Percentiles rank a stretch among this genome's conserved stretches.
phyloP scores from a whole-genome alignment of 2,329 filamentous ascomycete genomes.

The Aspergillus brasiliensis region DNA sequence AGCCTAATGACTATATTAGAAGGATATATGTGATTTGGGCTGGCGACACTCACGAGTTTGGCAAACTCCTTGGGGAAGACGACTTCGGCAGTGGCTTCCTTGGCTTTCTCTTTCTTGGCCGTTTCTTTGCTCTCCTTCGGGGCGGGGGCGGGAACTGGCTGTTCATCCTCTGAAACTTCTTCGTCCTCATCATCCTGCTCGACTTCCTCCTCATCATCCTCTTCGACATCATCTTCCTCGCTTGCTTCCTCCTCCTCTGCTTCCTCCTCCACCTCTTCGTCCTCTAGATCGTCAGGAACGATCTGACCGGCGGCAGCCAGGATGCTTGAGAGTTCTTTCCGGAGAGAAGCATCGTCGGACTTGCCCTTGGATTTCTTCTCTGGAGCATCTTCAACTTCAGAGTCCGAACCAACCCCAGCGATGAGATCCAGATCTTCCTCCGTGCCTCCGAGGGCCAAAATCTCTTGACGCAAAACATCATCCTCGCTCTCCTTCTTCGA shows the following conservation, averaged over 20 bases:
- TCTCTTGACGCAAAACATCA: conserved; percentile 45
- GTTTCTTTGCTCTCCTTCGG: conserved; percentile 26
- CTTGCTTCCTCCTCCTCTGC: conserved; percentile 42
- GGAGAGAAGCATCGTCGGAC: conserved; percentile 39
- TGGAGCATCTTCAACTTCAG: conserved; percentile 44
- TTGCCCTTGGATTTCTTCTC: conserved; percentile 27
- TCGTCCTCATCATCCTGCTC: conserved; percentile 32
- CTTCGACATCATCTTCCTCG: conserved; percentile 31
- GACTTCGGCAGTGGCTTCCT: conserved; percentile 22
- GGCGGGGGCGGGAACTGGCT: conserved; percentile 18
- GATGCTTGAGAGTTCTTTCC: conserved; percentile 43
- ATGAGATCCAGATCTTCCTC: conserved; percentile 52
- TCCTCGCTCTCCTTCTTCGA: conserved; percentile 25
- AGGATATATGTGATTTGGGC: not conserved
- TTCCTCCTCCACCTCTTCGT: conserved; percentile 32
- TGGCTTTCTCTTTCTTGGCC: conserved; percentile 24
- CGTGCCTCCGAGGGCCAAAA: conserved; percentile 51
- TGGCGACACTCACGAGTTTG: conserved; percentile 33
- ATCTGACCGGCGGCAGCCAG: conserved; percentile 40
- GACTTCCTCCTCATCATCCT: conserved; percentile 35
- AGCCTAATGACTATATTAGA: conserved; percentile 44
- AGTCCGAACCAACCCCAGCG: conserved; percentile 48
- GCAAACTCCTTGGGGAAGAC: conserved; percentile 39
- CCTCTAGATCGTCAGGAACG: conserved; percentile 38
- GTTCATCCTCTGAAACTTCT: conserved; percentile 32